Evolutionary conservation across 2,329 filamentous ascomycete species (phyloP), one percentile per base, ranked within the genome.

Genomic region (Rhexocercosporidium sp.): DNA sequence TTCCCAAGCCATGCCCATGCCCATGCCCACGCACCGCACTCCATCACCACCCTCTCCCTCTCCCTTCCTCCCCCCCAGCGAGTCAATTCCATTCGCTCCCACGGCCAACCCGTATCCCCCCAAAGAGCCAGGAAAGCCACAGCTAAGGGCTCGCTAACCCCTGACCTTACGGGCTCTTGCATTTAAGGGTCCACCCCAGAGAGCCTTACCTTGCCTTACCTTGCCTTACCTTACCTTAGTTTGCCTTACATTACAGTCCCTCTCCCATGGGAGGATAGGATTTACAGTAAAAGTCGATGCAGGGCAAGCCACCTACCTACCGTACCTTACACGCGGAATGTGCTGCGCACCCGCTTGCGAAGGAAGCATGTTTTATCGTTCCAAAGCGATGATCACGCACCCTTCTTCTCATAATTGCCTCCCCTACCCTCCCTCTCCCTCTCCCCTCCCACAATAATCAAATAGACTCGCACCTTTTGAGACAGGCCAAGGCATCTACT

Each of bases 211-310:
- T n/a, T n/a, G n/a, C n/a, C n/a, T n/a, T n/a, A n/a, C n/a, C n/a
- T n/a, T n/a, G n/a, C n/a, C n/a, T n/a, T n/a, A n/a, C n/a, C n/a
- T n/a, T n/a, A n/a, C n/a, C n/a, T n/a, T n/a, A n/a, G n/a, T n/a
- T n/a, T n/a, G n/a, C n/a, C n/a, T n/a, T n/a, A n/a, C n/a, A n/a
- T n/a, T n/a, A n/a, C n/a, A n/a, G n/a, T n/a, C n/a, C n/a, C n/a
- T n/a, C n/a, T n/a, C n/a, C n/a, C n/a, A 29, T 29, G 4, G 47
- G 22, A 14, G 14, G 22, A 20, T 57, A 37, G 53, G 31, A 57
- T 57, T 59, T 56, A 56, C 53, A 34, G 53, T 56, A 56, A 56
- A 46, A 49, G n/a, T 49, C n/a, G 46, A 25, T 53, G 49, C 49
- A 53, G 31, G 25, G 14, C 31, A 56, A 31, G 18, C 20, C 20